Conservation (phyloP, 2,329 filamentous ascomycete species). For the Malbranchea cinnamomea region DNA sequence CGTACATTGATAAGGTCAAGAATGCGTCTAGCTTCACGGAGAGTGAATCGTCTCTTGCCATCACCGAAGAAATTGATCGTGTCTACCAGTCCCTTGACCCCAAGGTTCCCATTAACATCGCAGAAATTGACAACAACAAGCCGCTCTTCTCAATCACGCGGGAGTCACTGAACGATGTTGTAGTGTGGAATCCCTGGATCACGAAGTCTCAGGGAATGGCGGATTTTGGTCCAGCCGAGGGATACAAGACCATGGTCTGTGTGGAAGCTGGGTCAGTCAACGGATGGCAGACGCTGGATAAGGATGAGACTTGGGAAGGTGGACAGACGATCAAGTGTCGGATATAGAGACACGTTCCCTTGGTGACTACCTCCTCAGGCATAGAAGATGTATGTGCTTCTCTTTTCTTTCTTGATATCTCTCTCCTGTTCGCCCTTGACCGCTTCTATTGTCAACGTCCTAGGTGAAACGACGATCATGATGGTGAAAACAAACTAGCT, state of each 20-base stretch:
- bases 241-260: conserved; percentile 86
- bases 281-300: conserved; percentile 71
- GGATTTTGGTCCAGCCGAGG: conserved; percentile 80
- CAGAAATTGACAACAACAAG: conserved; percentile 40
- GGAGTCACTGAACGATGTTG: conserved; percentile 74
- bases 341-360: no score
- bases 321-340: conserved; percentile 41
- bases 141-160: conserved; percentile 59
- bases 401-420: no score
- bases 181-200: conserved; percentile 94
- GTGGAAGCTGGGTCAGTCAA: conserved; percentile 78
- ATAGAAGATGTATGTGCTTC: no score
- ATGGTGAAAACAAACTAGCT: no score
- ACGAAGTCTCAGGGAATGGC: conserved; percentile 69
- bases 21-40: conserved; percentile 50
- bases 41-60: conserved; percentile 47
- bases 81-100: conserved; percentile 60
- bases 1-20: conserved; percentile 73
- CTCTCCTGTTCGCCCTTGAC: no score
- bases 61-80: conserved; percentile 71
- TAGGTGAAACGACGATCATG: no score
- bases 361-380: no score
- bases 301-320: conserved; percentile 54
- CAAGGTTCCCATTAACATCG: conserved; percentile 20
- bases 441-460: no score